Evolutionary conservation across 768 basidiomycete species (phyloP).

Genomic region (Termitomyces sp.): DNA sequence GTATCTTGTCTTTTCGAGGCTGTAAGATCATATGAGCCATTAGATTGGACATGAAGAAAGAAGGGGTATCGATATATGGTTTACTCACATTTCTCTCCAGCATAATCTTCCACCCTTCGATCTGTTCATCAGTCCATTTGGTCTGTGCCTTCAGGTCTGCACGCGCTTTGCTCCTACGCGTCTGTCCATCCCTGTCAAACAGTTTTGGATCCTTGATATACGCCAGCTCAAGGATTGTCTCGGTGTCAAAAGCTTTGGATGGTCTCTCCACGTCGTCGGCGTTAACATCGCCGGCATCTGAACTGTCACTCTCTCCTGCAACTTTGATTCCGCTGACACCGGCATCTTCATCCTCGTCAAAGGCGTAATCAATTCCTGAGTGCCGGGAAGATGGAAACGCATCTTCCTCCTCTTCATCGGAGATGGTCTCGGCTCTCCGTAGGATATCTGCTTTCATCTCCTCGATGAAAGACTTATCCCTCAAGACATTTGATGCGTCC

Average conservation of each 20-base stretch:
- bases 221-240: slow-evolving; percentile 68
- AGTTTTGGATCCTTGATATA: slow-evolving; percentile 71
- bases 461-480: slow-evolving; percentile 57
- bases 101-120: slow-evolving; percentile 92
- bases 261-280: slow-evolving; percentile 23
- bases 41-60: not conserved
- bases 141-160: slow-evolving; percentile 64
- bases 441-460: slow-evolving; percentile 83
- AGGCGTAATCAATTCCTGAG: slow-evolving; percentile 19
- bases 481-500: slow-evolving; percentile 36
- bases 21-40: slow-evolving; percentile 18
- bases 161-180: slow-evolving; percentile 63
- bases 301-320: slow-evolving; percentile 30
- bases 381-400: slow-evolving; percentile 18
- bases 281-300: slow-evolving; percentile 27
- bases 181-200: slow-evolving; percentile 73
- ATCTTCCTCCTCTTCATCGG: slow-evolving; percentile 47
- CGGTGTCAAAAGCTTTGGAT: slow-evolving; percentile 27
- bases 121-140: slow-evolving; percentile 77
- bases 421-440: slow-evolving; percentile 63
- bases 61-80: not conserved
- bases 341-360: slow-evolving; percentile 46
- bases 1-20: slow-evolving; percentile 71
- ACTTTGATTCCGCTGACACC: slow-evolving; percentile 44
- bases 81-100: slow-evolving; percentile 76